phyloP scores from a whole-genome alignment of 805 yeast genomes.

The Scheffersomyces spartinae region DNA sequence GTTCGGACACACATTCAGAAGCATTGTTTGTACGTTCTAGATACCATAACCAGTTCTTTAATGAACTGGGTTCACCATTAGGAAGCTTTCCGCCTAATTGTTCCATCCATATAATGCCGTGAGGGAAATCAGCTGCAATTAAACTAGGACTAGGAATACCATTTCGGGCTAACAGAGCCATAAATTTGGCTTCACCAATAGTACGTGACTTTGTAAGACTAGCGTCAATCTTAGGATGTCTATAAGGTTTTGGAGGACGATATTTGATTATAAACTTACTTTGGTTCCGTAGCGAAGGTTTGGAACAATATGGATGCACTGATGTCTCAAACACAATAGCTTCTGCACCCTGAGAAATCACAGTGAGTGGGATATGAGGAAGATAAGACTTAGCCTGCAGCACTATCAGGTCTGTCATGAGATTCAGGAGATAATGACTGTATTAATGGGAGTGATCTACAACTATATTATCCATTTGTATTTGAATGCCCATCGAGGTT shows the following conservation, averaged over 20 bases:
- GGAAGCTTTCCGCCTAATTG: constrained; percentile 46
- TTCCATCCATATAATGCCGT: constrained; percentile 88
- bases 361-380: constrained; percentile 36
- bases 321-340: constrained; percentile 61
- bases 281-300: constrained; percentile 13
- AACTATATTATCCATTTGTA: too few species aligned
- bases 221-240: constrained; percentile 76
- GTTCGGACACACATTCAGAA: constrained; percentile 13
- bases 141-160: constrained; percentile 64
- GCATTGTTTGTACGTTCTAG: too few species aligned
- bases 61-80: constrained; percentile 43
- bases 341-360: constrained; percentile 85
- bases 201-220: constrained; percentile 73
- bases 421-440: too few species aligned
- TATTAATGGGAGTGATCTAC: too few species aligned
- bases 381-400: constrained; percentile 30
- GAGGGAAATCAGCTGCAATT: constrained; percentile 61
- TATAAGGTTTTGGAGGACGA: constrained; percentile 82
- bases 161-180: constrained; percentile 42
- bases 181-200: constrained; percentile 68
- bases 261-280: constrained; percentile 57
- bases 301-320: constrained; percentile 51
- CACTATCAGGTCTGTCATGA: constrained; percentile 49
- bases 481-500: too few species aligned
- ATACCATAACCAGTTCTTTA: constrained; percentile 68